These are phyloP conservation scores for Teratosphaeriaceae sp. DNA, from an alignment of 2,329 filamentous ascomycete species.

Conservation along the genomic window DNA sequence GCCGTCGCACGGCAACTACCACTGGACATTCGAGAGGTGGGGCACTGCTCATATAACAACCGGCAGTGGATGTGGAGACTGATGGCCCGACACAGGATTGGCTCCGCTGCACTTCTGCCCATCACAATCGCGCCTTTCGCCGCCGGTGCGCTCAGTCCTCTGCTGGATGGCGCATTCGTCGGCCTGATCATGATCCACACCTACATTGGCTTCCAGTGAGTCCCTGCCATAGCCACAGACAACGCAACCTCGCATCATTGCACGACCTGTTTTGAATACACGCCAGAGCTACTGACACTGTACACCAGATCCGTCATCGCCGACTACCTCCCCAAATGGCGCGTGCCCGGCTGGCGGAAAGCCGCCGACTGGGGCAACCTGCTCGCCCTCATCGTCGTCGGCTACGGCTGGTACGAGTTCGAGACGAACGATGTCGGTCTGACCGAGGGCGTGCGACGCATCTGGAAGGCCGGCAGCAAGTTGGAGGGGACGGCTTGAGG, in stretches of 20 bases:
- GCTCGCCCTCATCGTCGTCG: slow-evolving; percentile 69
- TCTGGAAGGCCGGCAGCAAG: slow-evolving; percentile 64
- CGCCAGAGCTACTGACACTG: slow-evolving; percentile 1
- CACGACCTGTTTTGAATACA: no score
- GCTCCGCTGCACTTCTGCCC: slow-evolving; percentile 76
- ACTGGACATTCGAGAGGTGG: slow-evolving; percentile 90
- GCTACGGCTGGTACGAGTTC: slow-evolving; percentile 91
- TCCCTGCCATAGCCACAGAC: slow-evolving; percentile 7
- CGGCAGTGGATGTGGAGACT: background rate
- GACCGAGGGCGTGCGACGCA: slow-evolving; percentile 77
- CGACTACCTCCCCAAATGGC: slow-evolving; percentile 78
- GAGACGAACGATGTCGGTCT: slow-evolving; percentile 98
- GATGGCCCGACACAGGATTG: slow-evolving; percentile 45
- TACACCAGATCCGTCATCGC: slow-evolving; percentile 59
- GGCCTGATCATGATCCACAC: slow-evolving; percentile 81
- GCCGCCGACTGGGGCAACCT: slow-evolving; percentile 73
- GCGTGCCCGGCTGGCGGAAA: slow-evolving; percentile 61
- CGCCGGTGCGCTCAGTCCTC: slow-evolving; percentile 81
- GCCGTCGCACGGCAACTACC: slow-evolving; percentile 86
- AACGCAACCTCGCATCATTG: background rate
- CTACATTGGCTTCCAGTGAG: slow-evolving; percentile 86
- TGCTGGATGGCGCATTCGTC: slow-evolving; percentile 79
- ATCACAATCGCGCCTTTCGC: slow-evolving; percentile 88
- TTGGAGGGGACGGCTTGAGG: slow-evolving; percentile 2
- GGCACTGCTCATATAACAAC: slow-evolving; percentile 1